Evolutionary conservation across 495 filamentous ascomycete genomes (phyloP).

Genomic region (Hypoxylon perforatum): DNA sequence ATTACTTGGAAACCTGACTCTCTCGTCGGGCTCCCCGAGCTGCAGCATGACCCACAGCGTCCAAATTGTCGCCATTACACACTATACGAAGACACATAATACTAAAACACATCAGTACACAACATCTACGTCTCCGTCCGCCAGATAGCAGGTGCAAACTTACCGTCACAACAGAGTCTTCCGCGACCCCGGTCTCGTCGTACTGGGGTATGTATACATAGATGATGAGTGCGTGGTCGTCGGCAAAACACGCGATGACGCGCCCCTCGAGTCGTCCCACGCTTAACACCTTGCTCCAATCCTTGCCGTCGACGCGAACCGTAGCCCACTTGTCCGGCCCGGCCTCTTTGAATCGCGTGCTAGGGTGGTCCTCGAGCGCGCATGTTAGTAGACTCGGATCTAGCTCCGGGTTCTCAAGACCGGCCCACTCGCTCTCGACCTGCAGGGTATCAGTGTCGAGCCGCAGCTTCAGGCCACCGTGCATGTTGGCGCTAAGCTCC

Average conservation of each 20-base stretch:
- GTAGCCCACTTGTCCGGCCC: slow-evolving; percentile 79
- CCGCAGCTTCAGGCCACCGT: slow-evolving; percentile 81
- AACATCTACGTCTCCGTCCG: neutral
- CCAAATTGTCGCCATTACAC: slow-evolving; percentile 4
- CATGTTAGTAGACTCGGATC: slow-evolving; percentile 76
- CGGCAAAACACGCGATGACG: slow-evolving; percentile 86
- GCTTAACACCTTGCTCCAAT: slow-evolving; percentile 90
- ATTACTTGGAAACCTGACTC: too few species aligned
- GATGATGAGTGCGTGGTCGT: slow-evolving; percentile 86
- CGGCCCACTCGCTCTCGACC: slow-evolving; percentile 84
- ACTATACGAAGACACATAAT: slow-evolving; percentile 50
- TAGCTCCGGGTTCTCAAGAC: slow-evolving; percentile 83
- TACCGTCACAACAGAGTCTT: slow-evolving; percentile 84
- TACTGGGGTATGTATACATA: slow-evolving; percentile 88
- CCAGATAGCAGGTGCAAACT: slow-evolving; percentile 41
- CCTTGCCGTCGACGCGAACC: slow-evolving; percentile 88
- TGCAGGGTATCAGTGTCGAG: slow-evolving; percentile 82
- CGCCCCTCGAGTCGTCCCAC: slow-evolving; percentile 88
- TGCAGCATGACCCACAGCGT: neutral
- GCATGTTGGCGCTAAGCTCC: slow-evolving; percentile 88
- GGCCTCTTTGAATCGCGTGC: slow-evolving; percentile 71
- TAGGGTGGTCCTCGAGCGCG: slow-evolving; percentile 77
- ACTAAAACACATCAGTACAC: slow-evolving; percentile 34
- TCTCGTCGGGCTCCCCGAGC: neutral
- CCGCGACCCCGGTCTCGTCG: slow-evolving; percentile 67